Percentiles rank a stretch among this genome's conserved stretches.
Conservation (phyloP, 2,329 filamentous ascomycete genomes). For the Cladophialophora carrionii region DNA sequence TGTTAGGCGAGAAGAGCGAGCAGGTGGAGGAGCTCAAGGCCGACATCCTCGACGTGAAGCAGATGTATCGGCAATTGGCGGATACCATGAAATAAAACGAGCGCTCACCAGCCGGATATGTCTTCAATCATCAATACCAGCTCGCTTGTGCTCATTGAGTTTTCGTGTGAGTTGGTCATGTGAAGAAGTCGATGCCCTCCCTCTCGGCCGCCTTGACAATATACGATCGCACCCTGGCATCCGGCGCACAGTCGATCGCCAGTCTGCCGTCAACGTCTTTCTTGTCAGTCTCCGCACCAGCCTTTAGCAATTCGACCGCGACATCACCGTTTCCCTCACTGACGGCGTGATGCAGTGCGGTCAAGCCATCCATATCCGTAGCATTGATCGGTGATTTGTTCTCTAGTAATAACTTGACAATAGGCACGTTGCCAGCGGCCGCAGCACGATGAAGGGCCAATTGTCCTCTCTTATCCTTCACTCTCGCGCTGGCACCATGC, state of each 20-base stretch:
- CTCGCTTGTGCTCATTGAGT: background rate
- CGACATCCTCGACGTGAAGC: conserved; percentile 91
- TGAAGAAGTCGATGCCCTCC: conserved; percentile 73
- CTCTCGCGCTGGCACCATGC: conserved; percentile 73
- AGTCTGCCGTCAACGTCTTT: conserved; percentile 71
- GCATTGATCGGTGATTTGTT: conserved; percentile 78
- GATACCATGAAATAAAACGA: conserved; percentile 63
- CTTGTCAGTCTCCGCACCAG: conserved; percentile 80
- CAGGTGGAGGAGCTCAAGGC: conserved; percentile 85
- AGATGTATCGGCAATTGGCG: conserved; percentile 91
- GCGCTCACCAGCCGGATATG: background rate
- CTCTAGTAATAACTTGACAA: conserved; percentile 77
- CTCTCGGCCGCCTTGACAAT: conserved; percentile 77
- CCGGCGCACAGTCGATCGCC: conserved; percentile 81
- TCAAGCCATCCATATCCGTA: conserved; percentile 79
- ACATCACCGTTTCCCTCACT: conserved; percentile 71
- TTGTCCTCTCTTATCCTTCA: conserved; percentile 86
- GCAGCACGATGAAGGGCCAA: conserved; percentile 89
- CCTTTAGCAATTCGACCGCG: conserved; percentile 78
- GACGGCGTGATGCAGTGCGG: conserved; percentile 78
- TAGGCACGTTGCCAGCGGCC: conserved; percentile 83
- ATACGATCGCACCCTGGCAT: conserved; percentile 77
- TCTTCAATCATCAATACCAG: background rate
- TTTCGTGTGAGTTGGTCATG: background rate
- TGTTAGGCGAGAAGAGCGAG: conserved; percentile 97